Base-by-base conservation (phyloP, 345 rosid species). In the Populus tremula region DNA sequence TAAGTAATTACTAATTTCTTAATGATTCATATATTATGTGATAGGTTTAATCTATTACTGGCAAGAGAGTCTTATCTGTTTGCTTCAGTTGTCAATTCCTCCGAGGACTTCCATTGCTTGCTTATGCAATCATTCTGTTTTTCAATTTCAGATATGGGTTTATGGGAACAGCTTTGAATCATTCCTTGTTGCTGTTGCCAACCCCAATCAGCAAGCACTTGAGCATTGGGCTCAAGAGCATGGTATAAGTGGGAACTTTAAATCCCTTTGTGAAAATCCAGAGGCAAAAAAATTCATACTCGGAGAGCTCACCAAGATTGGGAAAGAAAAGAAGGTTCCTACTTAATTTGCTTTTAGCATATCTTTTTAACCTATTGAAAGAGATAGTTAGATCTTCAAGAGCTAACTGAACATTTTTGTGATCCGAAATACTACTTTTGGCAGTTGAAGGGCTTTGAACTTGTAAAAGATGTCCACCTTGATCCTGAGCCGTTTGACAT, bases 151-250 rank as follows among this genome's bases (percentile, higher is more conserved):
- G 98, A 78, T 96, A 80, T 94, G 98, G 98, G 91, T 96, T 23
- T 96, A 96, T 62, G 98, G 99, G 41, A 96, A 86, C 90, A 96
- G 99, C 90, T 92, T 82, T n/a, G 97, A 96, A 87, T 89, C 98
- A 17, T 92, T 81, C 88, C 93, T 92, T 5, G 86, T 96, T 64
- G 97, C 98, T n/a, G 92, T 94, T 69, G 91, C 83, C 41, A 92
- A 91, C 86, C 99, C 99, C 77, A 96, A 89, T 70, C 76, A 85
- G 87, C 87, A 85, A 68, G 89, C 87, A n/a, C 89, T 96, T 1
- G 95, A 92, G 82, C 74, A 73, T 41, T 96, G 99, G 99, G 97
- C 98, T 43, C 74, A 73, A 36, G 98, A 87, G 72, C 89, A 91
- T 71, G 87, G 85, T 73, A 77, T 92, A 36, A 66, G 63, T 29